A percentile compares a stretch with the other conserved stretches of the same genome.
Conservation (phyloP, 108 stramenopile genomes). For the Stephanodiscus triporus region DNA sequence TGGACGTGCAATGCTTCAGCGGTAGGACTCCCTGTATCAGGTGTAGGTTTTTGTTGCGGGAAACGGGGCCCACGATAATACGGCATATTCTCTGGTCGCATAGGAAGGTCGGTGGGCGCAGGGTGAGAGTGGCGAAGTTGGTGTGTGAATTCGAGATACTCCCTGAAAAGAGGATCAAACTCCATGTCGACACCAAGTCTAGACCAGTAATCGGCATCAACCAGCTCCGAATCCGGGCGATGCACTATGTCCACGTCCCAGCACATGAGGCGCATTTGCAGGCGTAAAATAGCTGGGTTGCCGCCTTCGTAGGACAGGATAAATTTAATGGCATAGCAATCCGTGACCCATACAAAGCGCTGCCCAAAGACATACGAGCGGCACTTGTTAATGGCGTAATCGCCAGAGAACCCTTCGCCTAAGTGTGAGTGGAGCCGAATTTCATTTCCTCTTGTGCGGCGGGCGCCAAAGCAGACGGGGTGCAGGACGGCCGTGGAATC, state of each 20-base stretch:
- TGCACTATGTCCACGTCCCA: conserved; percentile 1
- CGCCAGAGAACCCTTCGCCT: neutral
- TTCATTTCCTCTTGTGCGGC: neutral
- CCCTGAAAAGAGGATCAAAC: neutral
- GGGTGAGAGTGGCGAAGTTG: neutral
- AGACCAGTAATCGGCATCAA: neutral
- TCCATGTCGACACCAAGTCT: neutral
- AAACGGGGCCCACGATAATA: neutral
- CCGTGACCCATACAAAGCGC: neutral
- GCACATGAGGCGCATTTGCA: neutral
- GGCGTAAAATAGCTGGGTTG: neutral
- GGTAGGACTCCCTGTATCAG: neutral
- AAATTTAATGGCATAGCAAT: neutral
- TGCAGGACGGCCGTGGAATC: neutral
- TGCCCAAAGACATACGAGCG: no score
- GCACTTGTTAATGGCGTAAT: neutral
- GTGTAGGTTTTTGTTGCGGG: neutral
- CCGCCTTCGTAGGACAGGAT: neutral
- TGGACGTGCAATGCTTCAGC: neutral
- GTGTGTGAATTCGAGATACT: neutral
- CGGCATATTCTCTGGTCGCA: conserved; percentile 7
- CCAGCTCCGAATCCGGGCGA: neutral
- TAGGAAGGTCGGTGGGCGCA: neutral
- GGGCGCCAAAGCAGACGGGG: conserved; percentile 8
- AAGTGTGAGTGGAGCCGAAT: neutral